Evolutionary conservation across 129 eudicot species (phyloP), one percentile per base, ranked within the genome.

Genomic region (Centella asiatica): DNA sequence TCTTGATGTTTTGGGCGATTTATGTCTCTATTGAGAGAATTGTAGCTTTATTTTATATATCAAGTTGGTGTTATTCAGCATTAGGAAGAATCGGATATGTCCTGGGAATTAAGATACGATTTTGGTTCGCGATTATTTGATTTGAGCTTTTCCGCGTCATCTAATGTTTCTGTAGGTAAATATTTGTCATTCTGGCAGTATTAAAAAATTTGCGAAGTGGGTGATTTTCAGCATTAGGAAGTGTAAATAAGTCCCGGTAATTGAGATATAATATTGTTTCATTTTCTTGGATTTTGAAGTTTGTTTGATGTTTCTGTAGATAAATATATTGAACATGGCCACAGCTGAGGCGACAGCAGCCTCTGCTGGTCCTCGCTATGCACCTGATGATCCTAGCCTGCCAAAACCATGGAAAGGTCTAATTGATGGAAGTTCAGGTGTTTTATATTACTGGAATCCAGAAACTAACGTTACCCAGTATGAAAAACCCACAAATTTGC

Each of bases 321-420:
- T 51, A 49, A 22, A 25, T 60, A 64, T 52, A 29, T 62, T 66
- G 40, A 53, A 53, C 44, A 86, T 90, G 97, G 76, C 89, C 39
- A 70, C 82, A 68, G 76, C 89, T 61, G 95, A 86, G 75, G 87
- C 85, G 56, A 72, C 94, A 57, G 44, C 90, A 19, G 79, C 82
- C 56, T 58, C 77, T 26, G 57, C 48, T 33, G 98, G 98, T 34
- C 95, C 95, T 33, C 87, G 98, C 62, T 92, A 84, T 70, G 98
- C 98, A 1, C 94, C 98, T 27, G 90, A 90, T 73, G 98, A 92
- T 69, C 94, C 95, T 6, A 82, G 81, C 59, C 73, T 92, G 63
- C 98, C 95, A 12, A 83, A 84, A 74, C 98, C 98, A 0, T 92
- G 98, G 95, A 92, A 87, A 65, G 95, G 98, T 31, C 80, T 92